Evolutionary conservation across 148 eudicot genomes (phyloP), one percentile per base, ranked within the genome.

Genomic region (Simmondsia chinensis): DNA sequence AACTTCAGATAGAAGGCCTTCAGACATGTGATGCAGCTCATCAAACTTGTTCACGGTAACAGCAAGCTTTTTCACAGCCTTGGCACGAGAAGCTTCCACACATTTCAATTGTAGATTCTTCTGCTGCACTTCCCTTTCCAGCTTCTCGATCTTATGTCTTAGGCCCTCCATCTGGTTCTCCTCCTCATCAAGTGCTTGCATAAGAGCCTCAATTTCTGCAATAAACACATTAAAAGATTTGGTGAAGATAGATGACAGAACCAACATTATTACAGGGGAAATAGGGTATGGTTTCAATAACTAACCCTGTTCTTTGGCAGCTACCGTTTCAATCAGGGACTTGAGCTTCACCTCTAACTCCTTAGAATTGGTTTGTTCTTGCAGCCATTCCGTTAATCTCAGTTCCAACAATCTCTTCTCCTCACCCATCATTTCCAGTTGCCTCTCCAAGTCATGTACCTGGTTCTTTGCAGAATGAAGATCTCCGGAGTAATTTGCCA

Each of bases 151-250:
- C 66, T 66, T 76, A 49, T 44, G 72, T 53, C 60, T 63, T 23
- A 76, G 66, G 50, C 60, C 71, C 60, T 91, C 99, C 94, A 91
- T 74, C 61, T 91, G 89, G 50, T 65, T 58, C 74, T 82, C 99
- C 66, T 85, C 94, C 66, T 85, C 99, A 30, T 86, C 99, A 58
- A 91, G 86, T 37, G 94, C 99, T 70, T 91, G 99, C 89, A 86
- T 79, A 58, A 91, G 54, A 12, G 71, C 65, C 71, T 86, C 95
- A 51, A 64, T 69, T 69, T 91, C 99, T 91, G 73, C 56, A 75
- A 48, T 30, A 32, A 47, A 43, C 27, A 22, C 48, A 57, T 14
- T 4, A 43, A 31, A 28, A 54, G 26, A 47, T 28, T 39, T 36
- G 55, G 22, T 6, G 17, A 34, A 15, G 32, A 12, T 27, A 35